These are phyloP conservation scores for Plenodomus tracheiphilus DNA, from an alignment of 2,329 filamentous ascomycete genomes.

Conservation along the genomic window DNA sequence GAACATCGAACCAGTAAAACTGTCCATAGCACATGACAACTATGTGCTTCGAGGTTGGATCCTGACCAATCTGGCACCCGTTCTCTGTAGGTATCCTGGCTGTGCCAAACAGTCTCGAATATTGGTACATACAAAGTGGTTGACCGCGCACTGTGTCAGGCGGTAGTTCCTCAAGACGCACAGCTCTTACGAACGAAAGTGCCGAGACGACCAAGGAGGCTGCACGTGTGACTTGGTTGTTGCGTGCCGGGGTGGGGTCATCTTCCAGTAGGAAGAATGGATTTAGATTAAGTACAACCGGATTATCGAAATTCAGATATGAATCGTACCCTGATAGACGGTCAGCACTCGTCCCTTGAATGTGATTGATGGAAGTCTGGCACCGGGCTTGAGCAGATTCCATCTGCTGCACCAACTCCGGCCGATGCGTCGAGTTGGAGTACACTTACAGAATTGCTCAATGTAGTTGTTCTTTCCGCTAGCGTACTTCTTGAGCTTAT, in stretches of 20 bases:
- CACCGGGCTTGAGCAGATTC: constrained; percentile 8
- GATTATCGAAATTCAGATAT: constrained; percentile 96
- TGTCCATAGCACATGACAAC: constrained; percentile 93
- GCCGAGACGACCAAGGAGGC: constrained; percentile 90
- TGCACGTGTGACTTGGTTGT: constrained; percentile 93
- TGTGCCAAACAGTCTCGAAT: constrained; percentile 91
- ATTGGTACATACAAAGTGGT: constrained; percentile 97
- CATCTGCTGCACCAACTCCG: background rate
- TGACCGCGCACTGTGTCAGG: constrained; percentile 83
- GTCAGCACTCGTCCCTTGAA: constrained; percentile 24
- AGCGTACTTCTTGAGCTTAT: constrained; percentile 87
- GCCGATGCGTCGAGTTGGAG: background rate
- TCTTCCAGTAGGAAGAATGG: constrained; percentile 97
- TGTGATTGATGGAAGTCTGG: constrained; percentile 4
- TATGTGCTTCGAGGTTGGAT: constrained; percentile 89
- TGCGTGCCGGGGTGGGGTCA: constrained; percentile 92
- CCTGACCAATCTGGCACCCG: constrained; percentile 94
- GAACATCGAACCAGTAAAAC: constrained; percentile 98
- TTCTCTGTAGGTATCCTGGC: constrained; percentile 91
- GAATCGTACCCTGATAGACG: constrained; percentile 84
- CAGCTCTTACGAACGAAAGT: constrained; percentile 87
- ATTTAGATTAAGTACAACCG: constrained; percentile 95
- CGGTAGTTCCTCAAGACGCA: constrained; percentile 87
- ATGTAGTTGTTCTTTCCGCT: constrained; percentile 93
- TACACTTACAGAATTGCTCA: constrained; percentile 91